phyloP scores from a whole-genome alignment of 1,284 basidiomycete genomes.

The Schizophyllum commune region DNA sequence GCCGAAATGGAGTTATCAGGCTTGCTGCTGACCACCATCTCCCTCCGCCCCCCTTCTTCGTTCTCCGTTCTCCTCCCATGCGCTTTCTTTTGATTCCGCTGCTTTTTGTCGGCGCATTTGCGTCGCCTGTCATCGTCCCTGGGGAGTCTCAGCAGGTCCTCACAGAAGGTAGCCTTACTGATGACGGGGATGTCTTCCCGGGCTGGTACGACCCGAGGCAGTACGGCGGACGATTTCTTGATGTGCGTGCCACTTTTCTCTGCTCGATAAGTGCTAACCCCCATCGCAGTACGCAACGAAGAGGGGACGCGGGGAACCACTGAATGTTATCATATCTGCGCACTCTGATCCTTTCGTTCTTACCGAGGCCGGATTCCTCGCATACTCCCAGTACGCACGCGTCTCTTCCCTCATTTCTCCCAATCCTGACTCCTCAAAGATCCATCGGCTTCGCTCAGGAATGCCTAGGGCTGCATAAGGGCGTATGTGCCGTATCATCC shows the following conservation, averaged over 20 bases:
- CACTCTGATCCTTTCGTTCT: conserved; percentile 61
- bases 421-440: conserved; percentile 27
- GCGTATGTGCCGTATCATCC: conserved; percentile 1
- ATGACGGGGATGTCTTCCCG: neutral
- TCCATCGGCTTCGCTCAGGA: conserved; percentile 74
- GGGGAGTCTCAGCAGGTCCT: neutral
- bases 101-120: neutral
- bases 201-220: conserved; percentile 69
- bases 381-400: conserved; percentile 47
- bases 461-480: conserved; percentile 57
- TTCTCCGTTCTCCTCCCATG: neutral
- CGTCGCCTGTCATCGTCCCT: neutral
- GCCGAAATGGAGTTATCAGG: neutral
- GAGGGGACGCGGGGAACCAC: conserved; percentile 55
- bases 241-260: conserved; percentile 38
- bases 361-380: conserved; percentile 53
- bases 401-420: neutral
- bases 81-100: neutral
- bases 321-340: conserved; percentile 57
- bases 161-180: neutral
- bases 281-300: conserved; percentile 50
- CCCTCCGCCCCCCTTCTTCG: neutral
- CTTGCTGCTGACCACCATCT: neutral
- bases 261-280: neutral
- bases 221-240: conserved; percentile 62